These are phyloP conservation scores for Suhomyces coccinellae DNA, from an alignment of 1,139 yeast species.

Conservation along the genomic window DNA sequence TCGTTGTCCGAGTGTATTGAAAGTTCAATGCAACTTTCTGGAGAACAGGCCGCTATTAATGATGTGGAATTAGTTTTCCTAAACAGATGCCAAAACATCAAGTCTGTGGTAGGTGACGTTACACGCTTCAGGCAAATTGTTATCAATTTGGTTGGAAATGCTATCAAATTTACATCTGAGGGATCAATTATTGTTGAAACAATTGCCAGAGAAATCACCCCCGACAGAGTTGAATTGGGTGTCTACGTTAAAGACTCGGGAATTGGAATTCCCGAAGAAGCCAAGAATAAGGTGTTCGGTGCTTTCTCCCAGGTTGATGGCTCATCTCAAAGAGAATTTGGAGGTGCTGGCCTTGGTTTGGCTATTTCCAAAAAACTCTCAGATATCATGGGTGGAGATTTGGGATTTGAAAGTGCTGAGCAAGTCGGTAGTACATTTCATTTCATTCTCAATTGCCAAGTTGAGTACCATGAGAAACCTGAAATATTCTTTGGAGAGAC, in stretches of 20 bases:
- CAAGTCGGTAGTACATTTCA: conserved; percentile 55
- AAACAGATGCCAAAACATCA: conserved; percentile 45
- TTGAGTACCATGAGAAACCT: conserved; percentile 21
- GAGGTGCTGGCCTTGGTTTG: conserved; percentile 62
- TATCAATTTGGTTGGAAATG: conserved; percentile 57
- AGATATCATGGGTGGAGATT: conserved; percentile 58
- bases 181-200: conserved; percentile 51
- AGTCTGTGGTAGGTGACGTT: conserved; percentile 50
- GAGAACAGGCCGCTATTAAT: conserved; percentile 52
- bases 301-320: conserved; percentile 66
- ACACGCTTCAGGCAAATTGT: conserved; percentile 55
- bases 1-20: conserved; percentile 52
- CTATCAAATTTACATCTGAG: conserved; percentile 53
- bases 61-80: conserved; percentile 50
- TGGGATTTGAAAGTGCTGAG: conserved; percentile 52
- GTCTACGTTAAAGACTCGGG: conserved; percentile 56
- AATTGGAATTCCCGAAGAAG: conserved; percentile 57
- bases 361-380: conserved; percentile 60
- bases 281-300: conserved; percentile 52
- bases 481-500: conserved; percentile 21
- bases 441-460: conserved; percentile 37
- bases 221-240: conserved; percentile 42
- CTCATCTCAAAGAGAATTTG: conserved; percentile 54
- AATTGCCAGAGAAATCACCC: conserved; percentile 28
- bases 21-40: conserved; percentile 52